Evolutionary conservation across 192 early-diverging fungal species (phyloP), one percentile per base, ranked within the genome.

Genomic region (Coemansia sp.): DNA sequence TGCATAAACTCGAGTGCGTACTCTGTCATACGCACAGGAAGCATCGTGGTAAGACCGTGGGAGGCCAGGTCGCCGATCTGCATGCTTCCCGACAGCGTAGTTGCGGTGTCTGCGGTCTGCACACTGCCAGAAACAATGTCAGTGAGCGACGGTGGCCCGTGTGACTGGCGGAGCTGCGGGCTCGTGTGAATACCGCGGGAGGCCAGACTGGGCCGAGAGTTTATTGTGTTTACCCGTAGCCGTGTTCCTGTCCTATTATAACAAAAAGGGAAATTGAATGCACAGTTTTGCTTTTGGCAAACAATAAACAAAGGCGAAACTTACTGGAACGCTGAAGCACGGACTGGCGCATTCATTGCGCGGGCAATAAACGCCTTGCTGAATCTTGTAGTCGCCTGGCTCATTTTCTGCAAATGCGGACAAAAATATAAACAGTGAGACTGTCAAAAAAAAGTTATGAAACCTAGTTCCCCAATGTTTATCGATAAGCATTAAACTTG

Each of bases 31-130:
- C 92, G 94, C 5, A 88, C 87, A 10, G 93, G 93, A 6, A 88
- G 79, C 45, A 70, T 86, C 45, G 87, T 80, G 49, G 84, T 85
- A 25, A 98, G 80, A 12, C 95, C 95, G 71, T 94, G 84, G 8
- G 84, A 80, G 45, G 92, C 86, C 41, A 98, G 76, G 60, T 98
- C 94, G 11, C 95, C 95, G 60, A 94, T 85, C 71, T 93, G 82
- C 63, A 89, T 84, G 24, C 85, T 86, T 2, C 63, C 25, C 35
- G 68, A 39, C 7, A 61, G 27, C 0, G 19, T 64, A 3, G 55
- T 22, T 1, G 9, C 47, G 21, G 69, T 53, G 39, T 75, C 73
- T 4, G 52, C 10, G 22, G 38, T 21, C 9, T 62, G 45, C 29
- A 51, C 41, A 0, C 21, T 23, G 22, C 35, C 19, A 58, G 53